These are phyloP conservation scores for Glycine tomentella DNA, from an alignment of 306 rosid species.

Conservation along the genomic window DNA sequence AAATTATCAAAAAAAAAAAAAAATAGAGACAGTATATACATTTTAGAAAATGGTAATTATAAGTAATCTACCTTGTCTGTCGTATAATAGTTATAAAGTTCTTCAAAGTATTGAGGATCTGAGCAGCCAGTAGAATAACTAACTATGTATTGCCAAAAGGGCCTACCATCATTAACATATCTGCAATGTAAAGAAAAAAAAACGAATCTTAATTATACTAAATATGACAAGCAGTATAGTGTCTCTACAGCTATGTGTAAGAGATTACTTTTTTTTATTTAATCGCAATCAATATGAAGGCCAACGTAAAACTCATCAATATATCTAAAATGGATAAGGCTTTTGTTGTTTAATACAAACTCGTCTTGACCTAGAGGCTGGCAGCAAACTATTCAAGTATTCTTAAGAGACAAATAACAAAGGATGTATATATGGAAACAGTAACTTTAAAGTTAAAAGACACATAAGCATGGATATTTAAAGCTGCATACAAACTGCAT, in stretches of 20 bases:
- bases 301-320: neutral
- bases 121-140: constrained; percentile 91
- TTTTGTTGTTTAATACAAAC: neutral
- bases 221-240: constrained; percentile 10
- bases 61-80: constrained; percentile 76
- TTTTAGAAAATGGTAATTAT: constrained; percentile 14
- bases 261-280: neutral
- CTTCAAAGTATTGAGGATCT: constrained; percentile 95
- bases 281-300: constrained; percentile 2
- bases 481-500: neutral
- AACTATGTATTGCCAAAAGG: constrained; percentile 98
- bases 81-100: constrained; percentile 79
- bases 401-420: constrained; percentile 19
- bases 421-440: neutral
- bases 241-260: constrained; percentile 12
- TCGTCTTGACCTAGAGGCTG: constrained; percentile 11
- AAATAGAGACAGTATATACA: too few species aligned
- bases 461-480: constrained; percentile 8
- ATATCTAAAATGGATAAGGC: neutral
- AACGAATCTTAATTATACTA: constrained; percentile 16
- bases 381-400: neutral
- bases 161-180: constrained; percentile 93
- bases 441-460: constrained; percentile 17
- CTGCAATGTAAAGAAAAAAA: constrained; percentile 57
- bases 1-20: neutral